Conservation (phyloP, 306 rosid genomes). For the Castanopsis chinensis region DNA sequence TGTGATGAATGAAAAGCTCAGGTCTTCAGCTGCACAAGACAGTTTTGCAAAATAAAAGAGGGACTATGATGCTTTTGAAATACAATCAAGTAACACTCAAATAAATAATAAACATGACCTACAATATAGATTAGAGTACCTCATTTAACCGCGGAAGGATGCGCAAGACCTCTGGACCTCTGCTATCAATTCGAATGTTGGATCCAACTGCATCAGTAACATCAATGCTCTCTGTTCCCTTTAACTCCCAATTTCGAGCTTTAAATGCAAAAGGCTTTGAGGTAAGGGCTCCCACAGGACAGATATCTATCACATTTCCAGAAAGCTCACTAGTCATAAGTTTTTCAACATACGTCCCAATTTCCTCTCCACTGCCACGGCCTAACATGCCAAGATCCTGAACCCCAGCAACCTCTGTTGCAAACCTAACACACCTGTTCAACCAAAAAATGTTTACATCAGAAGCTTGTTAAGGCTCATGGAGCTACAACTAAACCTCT, state of each 20-base stretch:
- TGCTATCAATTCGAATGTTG: conserved; percentile 93
- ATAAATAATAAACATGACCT: conserved; percentile 11
- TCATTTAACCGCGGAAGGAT: conserved; percentile 90
- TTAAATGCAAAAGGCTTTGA: conserved; percentile 99
- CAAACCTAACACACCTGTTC: conserved; percentile 94
- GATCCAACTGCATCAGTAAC: conserved; percentile 99
- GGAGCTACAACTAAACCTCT: conserved; percentile 12
- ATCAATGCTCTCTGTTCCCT: conserved; percentile 93
- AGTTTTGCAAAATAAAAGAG: background rate
- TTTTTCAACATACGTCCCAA: conserved; percentile 95
- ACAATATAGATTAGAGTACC: conserved; percentile 43
- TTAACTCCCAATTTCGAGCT: conserved; percentile 96
- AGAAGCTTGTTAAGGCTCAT: conserved; percentile 27
- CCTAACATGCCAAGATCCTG: conserved; percentile 98
- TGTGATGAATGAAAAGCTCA: background rate
- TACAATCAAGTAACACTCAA: conserved; percentile 2
- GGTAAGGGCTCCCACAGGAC: conserved; percentile 97
- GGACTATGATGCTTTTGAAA: background rate
- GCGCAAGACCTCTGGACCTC: conserved; percentile 98
- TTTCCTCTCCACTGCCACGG: conserved; percentile 99
- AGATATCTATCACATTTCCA: conserved; percentile 97
- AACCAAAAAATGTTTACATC: conserved; percentile 18
- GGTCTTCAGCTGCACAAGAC: background rate
- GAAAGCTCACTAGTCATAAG: conserved; percentile 98
- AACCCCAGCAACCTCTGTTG: conserved; percentile 98